A percentile compares a stretch with the other conserved stretches of the same genome.
These are phyloP conservation scores for Globisporangium canariense DNA, from an alignment of 352 stramenopile genomes.

Conservation along the genomic window DNA sequence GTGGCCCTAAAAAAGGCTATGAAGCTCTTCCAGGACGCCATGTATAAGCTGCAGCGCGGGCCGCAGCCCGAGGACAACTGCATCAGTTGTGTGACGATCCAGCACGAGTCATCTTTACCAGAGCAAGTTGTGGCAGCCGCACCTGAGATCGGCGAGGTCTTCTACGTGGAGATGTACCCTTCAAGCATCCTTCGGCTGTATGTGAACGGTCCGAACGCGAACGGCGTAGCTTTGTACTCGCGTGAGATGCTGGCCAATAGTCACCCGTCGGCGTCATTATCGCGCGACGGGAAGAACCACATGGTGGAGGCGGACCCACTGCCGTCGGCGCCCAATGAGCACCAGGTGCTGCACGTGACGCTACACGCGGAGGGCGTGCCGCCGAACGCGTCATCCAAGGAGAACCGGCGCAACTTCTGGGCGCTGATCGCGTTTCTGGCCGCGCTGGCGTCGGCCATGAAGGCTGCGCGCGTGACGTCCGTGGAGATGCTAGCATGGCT, in stretches of 20 bases:
- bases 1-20: constrained; percentile 47
- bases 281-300: constrained; percentile 12
- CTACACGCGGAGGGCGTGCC: constrained; percentile 29
- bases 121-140: constrained; percentile 53
- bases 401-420: constrained; percentile 42
- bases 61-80: constrained; percentile 61
- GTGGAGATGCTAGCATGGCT: constrained; percentile 56
- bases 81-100: constrained; percentile 70
- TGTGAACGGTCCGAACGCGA: constrained; percentile 57
- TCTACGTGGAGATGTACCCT: constrained; percentile 68
- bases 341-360: constrained; percentile 43
- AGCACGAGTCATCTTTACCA: constrained; percentile 64
- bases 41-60: constrained; percentile 66
- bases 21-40: constrained; percentile 66
- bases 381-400: constrained; percentile 14
- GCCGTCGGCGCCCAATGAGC: constrained; percentile 15
- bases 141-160: constrained; percentile 39
- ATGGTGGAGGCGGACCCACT: constrained; percentile 44
- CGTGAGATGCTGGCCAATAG: constrained; percentile 41
- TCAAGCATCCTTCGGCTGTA: constrained; percentile 71
- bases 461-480: constrained; percentile 34
- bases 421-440: constrained; percentile 39
- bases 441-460: constrained; percentile 37
- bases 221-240: constrained; percentile 53
- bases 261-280: background rate